These are phyloP conservation scores for Pseudodiploospora longispora DNA, from an alignment of 2,329 filamentous ascomycete genomes.

Conservation along the genomic window DNA sequence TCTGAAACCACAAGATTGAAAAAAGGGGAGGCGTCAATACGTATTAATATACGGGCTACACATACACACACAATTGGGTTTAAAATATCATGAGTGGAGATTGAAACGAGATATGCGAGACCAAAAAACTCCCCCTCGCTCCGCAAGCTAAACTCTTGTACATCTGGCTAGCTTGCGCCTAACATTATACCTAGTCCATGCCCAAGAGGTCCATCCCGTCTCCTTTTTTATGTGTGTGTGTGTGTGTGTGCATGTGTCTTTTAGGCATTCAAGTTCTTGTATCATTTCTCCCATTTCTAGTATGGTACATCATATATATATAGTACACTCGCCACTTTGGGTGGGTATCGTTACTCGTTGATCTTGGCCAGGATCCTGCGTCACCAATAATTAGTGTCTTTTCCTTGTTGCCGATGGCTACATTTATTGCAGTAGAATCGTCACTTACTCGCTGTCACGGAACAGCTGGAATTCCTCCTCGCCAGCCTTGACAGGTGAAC, in stretches of 20 bases:
- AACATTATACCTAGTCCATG: constrained; percentile 5
- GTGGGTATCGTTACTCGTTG: constrained; percentile 61
- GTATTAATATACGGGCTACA: no score
- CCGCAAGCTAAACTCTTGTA: no score
- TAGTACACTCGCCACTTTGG: constrained; percentile 22
- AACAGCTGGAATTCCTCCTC: constrained; percentile 95
- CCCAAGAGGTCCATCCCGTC: background rate
- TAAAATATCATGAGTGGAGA: constrained; percentile 17
- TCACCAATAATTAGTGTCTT: constrained; percentile 9
- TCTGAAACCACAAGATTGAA: no score
- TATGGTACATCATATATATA: constrained; percentile 24
- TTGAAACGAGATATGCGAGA: constrained; percentile 17
- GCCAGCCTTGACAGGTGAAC: constrained; percentile 91
- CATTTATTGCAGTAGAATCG: background rate
- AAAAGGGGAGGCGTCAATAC: no score
- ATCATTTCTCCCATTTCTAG: constrained; percentile 2
- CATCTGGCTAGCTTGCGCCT: background rate
- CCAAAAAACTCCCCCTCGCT: constrained; percentile 11
- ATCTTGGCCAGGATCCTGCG: constrained; percentile 93
- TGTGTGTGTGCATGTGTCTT: background rate
- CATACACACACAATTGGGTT: no score
- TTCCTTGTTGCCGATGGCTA: background rate
- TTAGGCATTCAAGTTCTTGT: background rate
- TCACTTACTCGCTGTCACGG: constrained; percentile 91
- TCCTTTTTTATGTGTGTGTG: background rate